Evolutionary conservation across 257 asterid genomes (phyloP), one percentile per base, ranked within the genome.

Genomic region (Petunia axillaris): DNA sequence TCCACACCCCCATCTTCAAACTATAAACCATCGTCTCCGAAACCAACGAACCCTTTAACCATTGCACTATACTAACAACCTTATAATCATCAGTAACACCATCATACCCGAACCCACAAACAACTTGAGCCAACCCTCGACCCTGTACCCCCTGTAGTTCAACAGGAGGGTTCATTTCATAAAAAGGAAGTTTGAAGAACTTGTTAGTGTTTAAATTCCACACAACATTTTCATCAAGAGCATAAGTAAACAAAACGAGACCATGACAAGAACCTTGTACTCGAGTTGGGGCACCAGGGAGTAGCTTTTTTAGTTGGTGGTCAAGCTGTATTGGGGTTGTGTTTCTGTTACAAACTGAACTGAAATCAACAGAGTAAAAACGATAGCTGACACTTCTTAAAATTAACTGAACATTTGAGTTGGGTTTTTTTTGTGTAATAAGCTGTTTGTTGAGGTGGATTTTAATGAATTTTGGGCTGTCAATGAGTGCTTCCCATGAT

Each of bases 201-300:
- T 82, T 83, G n/a, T 84, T 57, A 8, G 93, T 87, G 36, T 81
- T 89, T 0, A 91, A 92, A 67, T 90, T 86, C 91, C 91, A 88
- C 52, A 86, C 2, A 8, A 86, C 86, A 50, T 85, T 82, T 1
- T 38, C 59, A 59, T 41, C 46, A 54, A 13, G 15, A 8, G 53
- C 39, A 37, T 25, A 43, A 82, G 54, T 39, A 11, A 82, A 53
- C 63, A 84, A 85, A 54, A 80, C 80, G 59, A 85, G 52, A 11
- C 86, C 84, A 35, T 85, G 77, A 39, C 82, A 80, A 37, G 88
- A 85, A 10, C 86, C 83, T 53, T 43, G 76, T 8, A 70, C 16
- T 46, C 50, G 3, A 67, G 65, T 63, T 13, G 59, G 16, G 40
- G 68, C 64, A 64, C 25, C 13, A 43, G 0, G 11, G 25, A 25